These are phyloP conservation scores for Herpetomonas samuelpessoai DNA, from an alignment of 208 protist species.

Conservation along the genomic window DNA sequence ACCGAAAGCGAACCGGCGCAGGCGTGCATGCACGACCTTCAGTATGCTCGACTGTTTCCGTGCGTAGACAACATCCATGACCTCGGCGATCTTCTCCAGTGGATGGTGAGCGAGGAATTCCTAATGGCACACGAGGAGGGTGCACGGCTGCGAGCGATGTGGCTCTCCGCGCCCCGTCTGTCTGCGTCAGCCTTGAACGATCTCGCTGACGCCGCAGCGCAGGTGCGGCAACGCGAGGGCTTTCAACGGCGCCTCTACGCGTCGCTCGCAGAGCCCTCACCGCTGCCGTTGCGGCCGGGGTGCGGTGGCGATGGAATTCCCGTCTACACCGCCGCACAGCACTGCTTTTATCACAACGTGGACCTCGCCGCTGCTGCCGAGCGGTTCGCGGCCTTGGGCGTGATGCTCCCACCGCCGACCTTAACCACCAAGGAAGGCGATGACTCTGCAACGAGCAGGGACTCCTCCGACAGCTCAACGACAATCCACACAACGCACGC, in stretches of 20 bases:
- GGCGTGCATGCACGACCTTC: not conserved
- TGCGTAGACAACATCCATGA: not conserved
- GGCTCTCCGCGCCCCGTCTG: slow-evolving; percentile 26
- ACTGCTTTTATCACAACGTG: slow-evolving; percentile 25
- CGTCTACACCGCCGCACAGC: slow-evolving; percentile 15
- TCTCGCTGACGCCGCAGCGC: slow-evolving; percentile 18
- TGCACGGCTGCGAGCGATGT: slow-evolving; percentile 24
- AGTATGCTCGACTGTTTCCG: slow-evolving; percentile 7
- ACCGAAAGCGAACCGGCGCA: not conserved
- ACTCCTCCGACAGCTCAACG: too few relatives aligned
- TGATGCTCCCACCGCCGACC: slow-evolving; percentile 19
- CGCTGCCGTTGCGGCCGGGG: slow-evolving; percentile 1
- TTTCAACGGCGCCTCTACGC: slow-evolving; percentile 27
- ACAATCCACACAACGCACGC: too few relatives aligned
- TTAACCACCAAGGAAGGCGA: slow-evolving; percentile 5
- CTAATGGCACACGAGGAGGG: too few relatives aligned
- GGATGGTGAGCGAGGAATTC: slow-evolving; percentile 3
- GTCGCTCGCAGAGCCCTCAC: not conserved
- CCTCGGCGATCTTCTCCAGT: not conserved
- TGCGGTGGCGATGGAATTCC: not conserved
- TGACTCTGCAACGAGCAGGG: too few relatives aligned
- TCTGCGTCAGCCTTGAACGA: slow-evolving; percentile 39
- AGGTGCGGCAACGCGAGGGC: slow-evolving; percentile 23
- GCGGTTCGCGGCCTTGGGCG: slow-evolving; percentile 20
- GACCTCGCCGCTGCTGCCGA: slow-evolving; percentile 35